Base-by-base conservation (phyloP, 2,329 filamentous ascomycete genomes). In the Cyclaneusma minus region DNA sequence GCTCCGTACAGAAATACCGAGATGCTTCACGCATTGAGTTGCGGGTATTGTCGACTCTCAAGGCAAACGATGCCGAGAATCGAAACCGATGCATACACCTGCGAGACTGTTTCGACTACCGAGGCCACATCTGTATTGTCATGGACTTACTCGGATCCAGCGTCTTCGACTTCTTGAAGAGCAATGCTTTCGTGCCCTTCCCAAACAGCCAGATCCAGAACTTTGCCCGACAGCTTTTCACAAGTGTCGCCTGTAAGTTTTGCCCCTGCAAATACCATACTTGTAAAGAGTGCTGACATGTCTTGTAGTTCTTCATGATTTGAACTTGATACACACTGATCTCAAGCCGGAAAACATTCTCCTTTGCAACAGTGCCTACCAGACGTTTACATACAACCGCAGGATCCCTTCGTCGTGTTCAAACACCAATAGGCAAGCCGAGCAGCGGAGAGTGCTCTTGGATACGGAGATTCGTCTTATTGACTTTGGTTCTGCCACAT, bases 161-260 rank as follows among this genome's bases (percentile, higher is more conserved):
- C 43, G 87, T 98, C 27, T 98, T 98, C 49, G 89, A 98, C 54
- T 98, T 98, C 42, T 64, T 98, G 24, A 98, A 98, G 58, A 75
- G 77, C 44, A 95, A 95, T 47, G 68, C 71, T 37, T 98, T 98
- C 47, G 84, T 93, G 11, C 89, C 89, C 1, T 98, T 98, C 45
- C 89, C 89, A 8, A 95, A 91, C 60, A 94, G 85, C 38, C 89
- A 98, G 52, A 98, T 98, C 32, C 89, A 95, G 51, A 87, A 71
- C 48, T 95, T 98, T 60, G 89, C 89, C 24, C 73, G 87, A 25
- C 89, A 98, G 49, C 62, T 98, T 10, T 80, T 98, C 34, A 95
- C 87, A n/a, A 95, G 87, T 44, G 91, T 98, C 44, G 89, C 89
- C 31, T 98, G 83, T 92, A 58, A 64, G 82, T 71, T 13, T n/a